Base-by-base conservation (phyloP, 805 yeast genomes). In the Cyberlindnera suaveolens region DNA sequence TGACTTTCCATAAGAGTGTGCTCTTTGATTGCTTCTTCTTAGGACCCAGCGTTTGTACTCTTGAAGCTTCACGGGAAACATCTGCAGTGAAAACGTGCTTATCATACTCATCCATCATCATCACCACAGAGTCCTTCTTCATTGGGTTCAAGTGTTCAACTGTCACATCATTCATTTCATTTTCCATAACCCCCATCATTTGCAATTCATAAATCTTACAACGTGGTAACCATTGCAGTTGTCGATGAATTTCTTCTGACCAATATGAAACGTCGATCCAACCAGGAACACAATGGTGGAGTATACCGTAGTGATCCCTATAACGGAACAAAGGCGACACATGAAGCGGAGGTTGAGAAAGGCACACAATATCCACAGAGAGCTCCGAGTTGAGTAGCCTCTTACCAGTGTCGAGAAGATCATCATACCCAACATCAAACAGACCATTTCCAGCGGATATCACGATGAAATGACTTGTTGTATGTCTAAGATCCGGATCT, bases 131-230 rank as follows among this genome's bases (percentile, higher is more conserved):
- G 60, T 5, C 65, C 55, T 20, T 46, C 45, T 38, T 23, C 44
- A 58, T 45, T 1, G 53, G 54, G 11, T 68, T 71, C 40, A 89
- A 64, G 40, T 82, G 73, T 15, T 80, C 81, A 10, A 90, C 75
- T 8, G 80, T 76, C 7, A 84, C 76, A 11, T 83, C 78, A 50
- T 80, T 78, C 44, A 81, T 68, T 56, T 93, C 96, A 53, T 86
- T 87, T 55, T 91, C 98, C 82, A 91, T 88, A 7, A 93, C 76
- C 0, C 98, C 98, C 95, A 91, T 91, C 97, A 93, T 93, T 61
- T 93, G 98, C 16, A 93, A 65, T 56, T 91, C 98, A 61, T 93
- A 91, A 40, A 93, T 90, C 54, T 87, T 88, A 62, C 97, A 89
- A 31, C 93, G 70, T 0, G 99, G 97, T n/a, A 83, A 75, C 97